Conservation (phyloP, 768 basidiomycete species). For the Tricholoma saponaceum region DNA sequence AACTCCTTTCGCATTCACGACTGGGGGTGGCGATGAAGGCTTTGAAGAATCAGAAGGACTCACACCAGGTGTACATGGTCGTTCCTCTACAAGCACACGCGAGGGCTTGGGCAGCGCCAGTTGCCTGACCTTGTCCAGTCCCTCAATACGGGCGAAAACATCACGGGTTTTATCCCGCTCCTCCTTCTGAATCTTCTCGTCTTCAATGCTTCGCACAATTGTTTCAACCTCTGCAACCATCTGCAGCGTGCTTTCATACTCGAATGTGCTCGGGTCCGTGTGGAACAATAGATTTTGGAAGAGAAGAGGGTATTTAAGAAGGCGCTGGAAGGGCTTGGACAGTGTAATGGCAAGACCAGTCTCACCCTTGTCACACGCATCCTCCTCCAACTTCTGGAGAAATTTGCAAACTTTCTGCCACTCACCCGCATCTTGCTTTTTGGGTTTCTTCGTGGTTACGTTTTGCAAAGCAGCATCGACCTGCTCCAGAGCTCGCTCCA, state of each 20-base stretch:
- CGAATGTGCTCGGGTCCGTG: slow-evolving; percentile 95
- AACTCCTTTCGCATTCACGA: slow-evolving; percentile 52
- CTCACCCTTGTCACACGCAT: slow-evolving; percentile 83
- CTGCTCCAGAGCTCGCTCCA: slow-evolving; percentile 86
- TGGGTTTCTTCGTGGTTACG: slow-evolving; percentile 66
- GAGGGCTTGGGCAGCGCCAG: slow-evolving; percentile 89
- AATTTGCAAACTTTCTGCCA: slow-evolving; percentile 76
- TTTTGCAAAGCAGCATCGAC: slow-evolving; percentile 77
- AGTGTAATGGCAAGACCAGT: slow-evolving; percentile 92
- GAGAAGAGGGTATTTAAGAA: slow-evolving; percentile 94
- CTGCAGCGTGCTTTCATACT: slow-evolving; percentile 92
- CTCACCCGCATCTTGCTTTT: slow-evolving; percentile 75
- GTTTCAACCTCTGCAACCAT: slow-evolving; percentile 98
- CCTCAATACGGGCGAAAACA: slow-evolving; percentile 94
- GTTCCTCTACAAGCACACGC: slow-evolving; percentile 83
- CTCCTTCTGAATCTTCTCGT: slow-evolving; percentile 96
- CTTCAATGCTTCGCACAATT: slow-evolving; percentile 95
- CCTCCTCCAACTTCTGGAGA: slow-evolving; percentile 73
- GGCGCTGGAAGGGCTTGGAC: slow-evolving; percentile 94
- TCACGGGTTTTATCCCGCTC: slow-evolving; percentile 94
- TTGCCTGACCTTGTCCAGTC: slow-evolving; percentile 90
- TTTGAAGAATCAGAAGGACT: slow-evolving; percentile 29
- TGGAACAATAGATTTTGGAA: slow-evolving; percentile 97
- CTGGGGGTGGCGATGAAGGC: slow-evolving; percentile 37
- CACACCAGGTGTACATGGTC: slow-evolving; percentile 35